These are phyloP conservation scores for Aspergillus avenaceus DNA, from an alignment of 495 filamentous ascomycete species.

Conservation along the genomic window DNA sequence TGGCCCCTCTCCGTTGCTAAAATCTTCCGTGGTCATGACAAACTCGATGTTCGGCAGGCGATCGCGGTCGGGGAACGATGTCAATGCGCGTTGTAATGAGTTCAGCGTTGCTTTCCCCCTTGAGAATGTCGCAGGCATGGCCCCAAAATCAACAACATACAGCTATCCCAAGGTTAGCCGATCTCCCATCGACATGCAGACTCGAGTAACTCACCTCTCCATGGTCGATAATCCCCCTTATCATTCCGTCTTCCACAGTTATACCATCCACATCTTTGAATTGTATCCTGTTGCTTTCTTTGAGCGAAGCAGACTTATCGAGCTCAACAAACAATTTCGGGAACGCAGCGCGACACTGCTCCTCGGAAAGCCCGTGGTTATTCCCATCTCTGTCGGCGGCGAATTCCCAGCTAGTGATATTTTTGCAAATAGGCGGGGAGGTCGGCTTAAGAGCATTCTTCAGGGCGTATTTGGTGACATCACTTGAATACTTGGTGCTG, in stretches of 20 bases:
- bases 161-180: conserved; percentile 18
- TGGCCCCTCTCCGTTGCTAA: conserved; percentile 24
- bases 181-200: background rate
- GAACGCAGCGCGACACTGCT: conserved; percentile 40
- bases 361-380: conserved; percentile 36
- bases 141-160: conserved; percentile 34
- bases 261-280: conserved; percentile 31
- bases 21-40: conserved; percentile 48
- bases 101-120: conserved; percentile 38
- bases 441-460: conserved; percentile 11
- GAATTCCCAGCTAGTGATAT: conserved; percentile 29
- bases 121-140: conserved; percentile 28
- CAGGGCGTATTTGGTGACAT: conserved; percentile 19
- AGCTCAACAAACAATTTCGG: conserved; percentile 43
- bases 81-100: conserved; percentile 35
- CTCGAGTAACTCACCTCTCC: conserved; percentile 34
- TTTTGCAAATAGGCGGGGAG: conserved; percentile 4
- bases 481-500: conserved; percentile 11
- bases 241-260: conserved; percentile 30
- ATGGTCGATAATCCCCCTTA: conserved; percentile 35
- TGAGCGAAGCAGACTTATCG: conserved; percentile 29
- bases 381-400: conserved; percentile 27
- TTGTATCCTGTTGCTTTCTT: conserved; percentile 16
- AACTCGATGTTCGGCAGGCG: conserved; percentile 62
- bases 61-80: conserved; percentile 37